A percentile compares a stretch with the other conserved stretches of the same genome.
phyloP scores from a whole-genome alignment of 2,329 filamentous ascomycete species.

The Botrytis elliptica region DNA sequence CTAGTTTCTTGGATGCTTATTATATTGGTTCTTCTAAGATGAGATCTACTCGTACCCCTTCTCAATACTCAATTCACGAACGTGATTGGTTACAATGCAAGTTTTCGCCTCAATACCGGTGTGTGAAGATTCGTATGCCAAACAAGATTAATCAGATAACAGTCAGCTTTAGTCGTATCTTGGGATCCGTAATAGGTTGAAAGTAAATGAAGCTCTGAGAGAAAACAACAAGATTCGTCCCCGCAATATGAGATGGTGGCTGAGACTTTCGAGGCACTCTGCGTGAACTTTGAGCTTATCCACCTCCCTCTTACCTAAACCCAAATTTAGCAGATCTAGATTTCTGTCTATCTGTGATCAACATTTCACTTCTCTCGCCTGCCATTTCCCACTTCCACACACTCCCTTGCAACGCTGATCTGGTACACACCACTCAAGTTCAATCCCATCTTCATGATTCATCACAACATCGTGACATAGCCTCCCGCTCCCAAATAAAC shows the following conservation, averaged over 20 bases:
- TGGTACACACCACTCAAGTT: neutral
- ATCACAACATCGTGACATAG: constrained; percentile 1
- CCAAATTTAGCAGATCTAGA: constrained; percentile 9
- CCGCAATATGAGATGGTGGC: constrained; percentile 11
- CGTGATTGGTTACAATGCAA: neutral
- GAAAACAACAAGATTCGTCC: neutral
- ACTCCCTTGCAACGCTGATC: constrained; percentile 2
- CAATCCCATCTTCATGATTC: neutral
- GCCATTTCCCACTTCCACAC: neutral
- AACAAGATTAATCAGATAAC: neutral
- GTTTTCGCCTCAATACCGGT: constrained; percentile 20
- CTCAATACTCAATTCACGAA: neutral
- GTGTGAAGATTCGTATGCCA: neutral
- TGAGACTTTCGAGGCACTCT: neutral
- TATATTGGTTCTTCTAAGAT: constrained; percentile 2
- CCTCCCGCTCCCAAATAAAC: neutral
- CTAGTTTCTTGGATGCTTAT: constrained; percentile 1
- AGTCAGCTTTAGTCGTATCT: neutral
- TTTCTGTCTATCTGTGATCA: neutral
- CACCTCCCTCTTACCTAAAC: neutral
- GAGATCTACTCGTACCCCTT: neutral
- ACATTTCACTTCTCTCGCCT: neutral
- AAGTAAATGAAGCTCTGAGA: neutral
- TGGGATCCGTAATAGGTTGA: neutral
- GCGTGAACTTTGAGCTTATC: constrained; percentile 5